These are phyloP conservation scores for Grigorovia jiainica DNA, from an alignment of 805 yeast species.

Conservation along the genomic window DNA sequence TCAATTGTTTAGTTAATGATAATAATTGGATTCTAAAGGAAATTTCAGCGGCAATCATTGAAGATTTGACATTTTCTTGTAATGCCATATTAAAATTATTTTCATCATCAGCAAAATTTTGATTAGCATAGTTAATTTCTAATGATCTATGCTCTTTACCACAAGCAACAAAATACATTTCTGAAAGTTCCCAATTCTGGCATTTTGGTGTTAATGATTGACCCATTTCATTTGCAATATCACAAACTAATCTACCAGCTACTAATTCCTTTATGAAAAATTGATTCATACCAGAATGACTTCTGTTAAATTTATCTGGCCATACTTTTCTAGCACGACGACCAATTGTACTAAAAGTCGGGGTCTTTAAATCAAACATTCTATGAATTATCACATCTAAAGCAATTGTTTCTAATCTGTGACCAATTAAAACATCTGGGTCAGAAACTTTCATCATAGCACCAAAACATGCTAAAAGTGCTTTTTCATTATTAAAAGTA, in stretches of 20 bases:
- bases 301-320: slow-evolving; percentile 64
- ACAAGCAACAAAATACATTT: slow-evolving; percentile 80
- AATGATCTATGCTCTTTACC: slow-evolving; percentile 48
- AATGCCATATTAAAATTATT: slow-evolving; percentile 58
- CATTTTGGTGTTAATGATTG: slow-evolving; percentile 85
- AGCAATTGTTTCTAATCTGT: slow-evolving; percentile 68
- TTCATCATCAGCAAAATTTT: slow-evolving; percentile 59
- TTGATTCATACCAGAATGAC: slow-evolving; percentile 40
- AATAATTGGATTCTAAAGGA: slow-evolving; percentile 78
- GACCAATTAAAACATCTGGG: slow-evolving; percentile 89
- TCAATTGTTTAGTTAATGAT: slow-evolving; percentile 82
- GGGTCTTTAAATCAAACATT: slow-evolving; percentile 62
- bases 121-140: slow-evolving; percentile 66
- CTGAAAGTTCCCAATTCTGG: slow-evolving; percentile 88
- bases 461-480: slow-evolving; percentile 63
- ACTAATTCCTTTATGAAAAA: slow-evolving; percentile 58
- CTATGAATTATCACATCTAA: slow-evolving; percentile 75
- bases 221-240: slow-evolving; percentile 90
- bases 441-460: slow-evolving; percentile 67
- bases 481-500: slow-evolving; percentile 62
- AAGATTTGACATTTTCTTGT: slow-evolving; percentile 56
- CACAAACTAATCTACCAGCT: slow-evolving; percentile 84
- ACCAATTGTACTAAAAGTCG: slow-evolving; percentile 75
- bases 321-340: slow-evolving; percentile 67
- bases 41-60: slow-evolving; percentile 63